phyloP scores from a whole-genome alignment of 2,329 filamentous ascomycete species.

The Ophiocordyceps camponoti-saundersi region DNA sequence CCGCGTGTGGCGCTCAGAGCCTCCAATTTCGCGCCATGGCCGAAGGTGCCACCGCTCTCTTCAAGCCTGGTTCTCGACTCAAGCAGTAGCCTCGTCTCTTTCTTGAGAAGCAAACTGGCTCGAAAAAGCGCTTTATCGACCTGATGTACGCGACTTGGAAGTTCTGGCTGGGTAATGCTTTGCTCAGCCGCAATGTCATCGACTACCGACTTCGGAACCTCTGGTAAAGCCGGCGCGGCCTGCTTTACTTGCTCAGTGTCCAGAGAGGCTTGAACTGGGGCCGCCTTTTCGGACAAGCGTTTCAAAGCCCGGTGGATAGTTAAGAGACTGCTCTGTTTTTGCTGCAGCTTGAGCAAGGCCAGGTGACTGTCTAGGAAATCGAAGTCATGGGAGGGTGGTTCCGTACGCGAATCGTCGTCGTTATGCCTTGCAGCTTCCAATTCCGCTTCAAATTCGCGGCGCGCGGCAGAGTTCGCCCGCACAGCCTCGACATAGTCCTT shows the following conservation, averaged over 20 bases:
- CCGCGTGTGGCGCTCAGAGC: conserved; percentile 39
- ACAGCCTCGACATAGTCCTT: conserved; percentile 38
- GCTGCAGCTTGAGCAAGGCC: conserved; percentile 29
- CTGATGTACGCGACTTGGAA: conserved; percentile 29
- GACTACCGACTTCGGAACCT: conserved; percentile 33
- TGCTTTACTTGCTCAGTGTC: conserved; percentile 29
- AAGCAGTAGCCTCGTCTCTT: conserved; percentile 37
- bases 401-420: conserved; percentile 6
- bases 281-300: conserved; percentile 31
- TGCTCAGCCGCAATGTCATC: conserved; percentile 28
- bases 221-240: conserved; percentile 25
- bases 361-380: conserved; percentile 31
- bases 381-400: conserved; percentile 3
- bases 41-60: conserved; percentile 17
- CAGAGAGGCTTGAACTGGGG: conserved; percentile 31
- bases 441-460: conserved; percentile 25
- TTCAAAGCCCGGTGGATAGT: conserved; percentile 35
- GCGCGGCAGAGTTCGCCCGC: conserved; percentile 32
- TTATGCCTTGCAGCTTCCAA: conserved; percentile 9
- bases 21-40: conserved; percentile 24
- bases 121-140: conserved; percentile 42
- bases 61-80: conserved; percentile 24
- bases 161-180: conserved; percentile 18
- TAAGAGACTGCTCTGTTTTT: conserved; percentile 31
- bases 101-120: conserved; percentile 37